Conservation (phyloP, 768 basidiomycete species). For the Termitomyces sp. region DNA sequence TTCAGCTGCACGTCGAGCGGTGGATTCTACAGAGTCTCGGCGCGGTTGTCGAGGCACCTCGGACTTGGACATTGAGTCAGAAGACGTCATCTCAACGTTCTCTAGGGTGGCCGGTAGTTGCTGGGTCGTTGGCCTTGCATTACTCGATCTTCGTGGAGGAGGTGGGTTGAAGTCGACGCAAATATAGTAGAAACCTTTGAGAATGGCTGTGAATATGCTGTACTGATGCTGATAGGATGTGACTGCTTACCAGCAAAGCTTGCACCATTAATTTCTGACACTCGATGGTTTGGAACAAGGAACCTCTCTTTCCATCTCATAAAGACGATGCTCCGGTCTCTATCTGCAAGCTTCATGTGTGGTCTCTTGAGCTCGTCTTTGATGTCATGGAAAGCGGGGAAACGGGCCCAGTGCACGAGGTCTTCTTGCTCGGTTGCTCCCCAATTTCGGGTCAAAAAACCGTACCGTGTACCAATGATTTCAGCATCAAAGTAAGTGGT, state of each 20-base stretch:
- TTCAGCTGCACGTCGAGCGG: slow-evolving; percentile 32
- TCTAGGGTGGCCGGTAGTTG: slow-evolving; percentile 29
- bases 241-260: slow-evolving; percentile 81
- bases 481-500: slow-evolving; percentile 98
- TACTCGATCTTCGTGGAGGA: slow-evolving; percentile 25
- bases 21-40: slow-evolving; percentile 38
- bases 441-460: slow-evolving; percentile 89
- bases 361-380: slow-evolving; percentile 80
- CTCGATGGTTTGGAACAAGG: slow-evolving; percentile 90
- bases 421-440: slow-evolving; percentile 91
- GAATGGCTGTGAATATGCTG: slow-evolving; percentile 15
- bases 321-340: slow-evolving; percentile 80
- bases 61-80: slow-evolving; percentile 29
- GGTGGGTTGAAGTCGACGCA: slow-evolving; percentile 89
- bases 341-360: slow-evolving; percentile 70
- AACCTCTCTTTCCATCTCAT: slow-evolving; percentile 98
- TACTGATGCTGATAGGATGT: slow-evolving; percentile 7
- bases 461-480: slow-evolving; percentile 87
- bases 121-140: slow-evolving; percentile 25
- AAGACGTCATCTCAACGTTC: slow-evolving; percentile 20
- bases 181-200: slow-evolving; percentile 87
- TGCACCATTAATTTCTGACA: slow-evolving; percentile 91
- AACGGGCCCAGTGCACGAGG: slow-evolving; percentile 91
- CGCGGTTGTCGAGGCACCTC: slow-evolving; percentile 33
- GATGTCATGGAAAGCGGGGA: slow-evolving; percentile 80